Percentiles rank a stretch among this genome's conserved stretches.
Evolutionary conservation across 768 basidiomycete species (phyloP).

Genomic region (Trametes sanguinea): DNA sequence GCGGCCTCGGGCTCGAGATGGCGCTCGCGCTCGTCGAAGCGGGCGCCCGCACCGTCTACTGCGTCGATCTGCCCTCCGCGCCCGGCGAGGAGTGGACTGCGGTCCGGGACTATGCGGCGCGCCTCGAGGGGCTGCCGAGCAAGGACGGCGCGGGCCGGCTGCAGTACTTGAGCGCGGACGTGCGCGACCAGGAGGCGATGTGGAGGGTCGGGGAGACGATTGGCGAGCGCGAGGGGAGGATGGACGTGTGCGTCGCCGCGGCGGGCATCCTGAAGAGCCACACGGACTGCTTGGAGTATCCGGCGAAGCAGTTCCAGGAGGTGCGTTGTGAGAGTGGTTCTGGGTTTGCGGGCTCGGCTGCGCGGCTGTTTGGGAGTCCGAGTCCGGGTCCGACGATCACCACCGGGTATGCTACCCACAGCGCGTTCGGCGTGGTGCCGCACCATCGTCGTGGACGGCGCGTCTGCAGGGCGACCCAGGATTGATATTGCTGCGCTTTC

Average conservation of each 20-base stretch:
- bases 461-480: too few species aligned
- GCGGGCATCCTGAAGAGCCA: constrained; percentile 65
- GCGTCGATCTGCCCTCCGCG: constrained; percentile 58
- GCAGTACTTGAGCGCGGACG: constrained; percentile 68
- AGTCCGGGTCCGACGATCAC: too few species aligned
- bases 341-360: neutral
- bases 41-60: constrained; percentile 67
- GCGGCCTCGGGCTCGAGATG: constrained; percentile 81
- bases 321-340: constrained; percentile 33
- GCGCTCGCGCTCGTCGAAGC: constrained; percentile 72
- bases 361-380: neutral
- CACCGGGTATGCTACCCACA: too few species aligned
- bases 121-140: constrained; percentile 25
- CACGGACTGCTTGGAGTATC: constrained; percentile 66
- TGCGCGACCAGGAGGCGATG: constrained; percentile 46
- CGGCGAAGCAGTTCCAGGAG: constrained; percentile 63
- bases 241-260: constrained; percentile 79
- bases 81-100: constrained; percentile 61
- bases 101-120: constrained; percentile 47
- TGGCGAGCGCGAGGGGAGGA: constrained; percentile 63
- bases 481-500: too few species aligned
- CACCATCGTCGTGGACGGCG: too few species aligned
- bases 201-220: constrained; percentile 62
- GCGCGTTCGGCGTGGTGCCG: too few species aligned
- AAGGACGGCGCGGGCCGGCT: constrained; percentile 33